Evolutionary conservation across 225 moss, liverwort and hornwort species (phyloP).

Genomic region (Asterella californica): DNA sequence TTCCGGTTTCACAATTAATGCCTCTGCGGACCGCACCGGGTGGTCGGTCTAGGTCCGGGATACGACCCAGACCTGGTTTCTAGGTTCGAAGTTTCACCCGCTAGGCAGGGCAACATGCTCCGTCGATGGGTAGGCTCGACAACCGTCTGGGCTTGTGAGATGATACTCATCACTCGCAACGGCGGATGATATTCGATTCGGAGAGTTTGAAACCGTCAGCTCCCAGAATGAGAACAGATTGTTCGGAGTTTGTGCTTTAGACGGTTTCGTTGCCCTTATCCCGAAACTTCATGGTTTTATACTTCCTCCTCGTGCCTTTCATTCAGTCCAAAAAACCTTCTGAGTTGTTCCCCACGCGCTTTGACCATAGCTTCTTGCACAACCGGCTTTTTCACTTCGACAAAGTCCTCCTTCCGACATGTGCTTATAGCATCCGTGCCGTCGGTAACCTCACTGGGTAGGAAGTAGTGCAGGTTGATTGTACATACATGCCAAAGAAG

Average conservation of each 20-base stretch:
- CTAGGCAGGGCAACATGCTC: too few species aligned
- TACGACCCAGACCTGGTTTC: too few species aligned
- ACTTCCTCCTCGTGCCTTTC: background rate
- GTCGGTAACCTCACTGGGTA: background rate
- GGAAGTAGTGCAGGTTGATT: too few species aligned
- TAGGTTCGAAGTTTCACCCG: too few species aligned
- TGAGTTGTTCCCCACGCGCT: background rate
- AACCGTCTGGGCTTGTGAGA: too few species aligned
- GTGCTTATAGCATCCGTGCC: background rate
- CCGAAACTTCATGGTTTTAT: background rate
- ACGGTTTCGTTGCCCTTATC: background rate
- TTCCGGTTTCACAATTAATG: too few species aligned
- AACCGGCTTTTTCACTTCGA: background rate
- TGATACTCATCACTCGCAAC: background rate
- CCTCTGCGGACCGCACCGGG: too few species aligned
- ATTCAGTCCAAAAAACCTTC: background rate
- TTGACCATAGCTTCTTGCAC: background rate
- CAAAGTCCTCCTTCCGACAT: background rate
- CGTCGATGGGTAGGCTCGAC: too few species aligned
- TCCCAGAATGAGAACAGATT: background rate
- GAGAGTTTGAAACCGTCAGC: background rate
- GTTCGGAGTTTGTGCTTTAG: conserved; percentile 2
- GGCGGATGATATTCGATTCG: background rate
- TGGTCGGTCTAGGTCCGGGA: too few species aligned
- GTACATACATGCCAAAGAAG: too few species aligned